Base-by-base conservation (phyloP, 2,329 filamentous ascomycete species). In the Nigrospora oryzae region DNA sequence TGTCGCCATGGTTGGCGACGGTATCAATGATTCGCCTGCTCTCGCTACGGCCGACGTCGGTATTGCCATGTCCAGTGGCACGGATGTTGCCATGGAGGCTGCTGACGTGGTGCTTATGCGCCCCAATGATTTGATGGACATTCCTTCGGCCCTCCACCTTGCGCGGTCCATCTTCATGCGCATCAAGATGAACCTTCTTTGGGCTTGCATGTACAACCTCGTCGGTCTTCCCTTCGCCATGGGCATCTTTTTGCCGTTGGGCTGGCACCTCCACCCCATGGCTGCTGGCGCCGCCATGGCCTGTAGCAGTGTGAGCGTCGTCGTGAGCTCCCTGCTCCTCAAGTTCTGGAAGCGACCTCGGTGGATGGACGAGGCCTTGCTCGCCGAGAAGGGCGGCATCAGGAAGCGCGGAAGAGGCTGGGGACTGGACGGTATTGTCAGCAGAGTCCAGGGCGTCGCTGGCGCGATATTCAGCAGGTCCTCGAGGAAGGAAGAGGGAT, bases 11-110 rank as follows among this genome's bases (percentile, higher is more conserved):
- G 90, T 97, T 13, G 90, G 93, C 43, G 93, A 98, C 63, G 93
- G 93, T 36, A 96, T 98, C 75, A 98, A 98, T 65, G 93, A 98
- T 69, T 95, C 89, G 0, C 93, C 93, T 0, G 93, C 93, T 1
- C 79, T 98, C 11, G 93, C 89, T 0, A 95, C 89, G 0, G 90
- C 93, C 11, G 83, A 95, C 54, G 82, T 97, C 28, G 93, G 93
- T 51, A 95, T 98, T 53, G 90, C 90, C 46, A 88, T 98, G 65
- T 79, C 88, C 5, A 89, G 84, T 8, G 93, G 93, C 46, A 97
- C 93, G 0, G 93, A 97, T 61, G 91, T 98, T 1, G 93, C 93
- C 41, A 95, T 98, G 81, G 93, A 97, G 68, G 93, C 93, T 1
- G 93, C 93, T 0, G 89, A 95, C 56, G 81, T 98, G 15, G 93